A percentile compares a stretch with the other conserved stretches of the same genome.
phyloP scores from a whole-genome alignment of 371 early-diverging fungal genomes.

The Basidiobolus heterosporus region DNA sequence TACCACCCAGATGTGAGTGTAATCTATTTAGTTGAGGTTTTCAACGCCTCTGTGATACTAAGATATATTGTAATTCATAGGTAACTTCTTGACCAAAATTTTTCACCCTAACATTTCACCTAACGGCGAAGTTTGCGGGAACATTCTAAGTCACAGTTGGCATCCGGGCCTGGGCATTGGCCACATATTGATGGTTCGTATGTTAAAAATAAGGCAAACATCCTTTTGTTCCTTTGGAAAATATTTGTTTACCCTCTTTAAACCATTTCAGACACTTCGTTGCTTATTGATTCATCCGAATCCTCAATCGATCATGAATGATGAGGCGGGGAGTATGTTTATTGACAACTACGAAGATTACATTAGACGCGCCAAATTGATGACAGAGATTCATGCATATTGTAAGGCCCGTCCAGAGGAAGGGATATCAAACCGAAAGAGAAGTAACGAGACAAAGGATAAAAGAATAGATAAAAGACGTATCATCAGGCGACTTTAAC shows the following conservation, averaged over 20 bases:
- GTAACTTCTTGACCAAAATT: slow-evolving; percentile 69
- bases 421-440: not conserved
- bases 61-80: slow-evolving; percentile 14
- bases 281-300: slow-evolving; percentile 85
- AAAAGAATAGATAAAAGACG: too few relatives aligned
- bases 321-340: slow-evolving; percentile 76
- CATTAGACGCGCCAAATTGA: slow-evolving; percentile 50
- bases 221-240: too few relatives aligned
- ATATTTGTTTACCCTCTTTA: not conserved
- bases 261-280: slow-evolving; percentile 55
- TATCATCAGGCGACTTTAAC: too few relatives aligned
- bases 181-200: slow-evolving; percentile 41
- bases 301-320: slow-evolving; percentile 82
- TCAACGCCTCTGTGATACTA: too few relatives aligned
- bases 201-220: too few relatives aligned
- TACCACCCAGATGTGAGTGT: slow-evolving; percentile 48
- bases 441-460: too few relatives aligned
- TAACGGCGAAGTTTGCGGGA: slow-evolving; percentile 80
- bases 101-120: slow-evolving; percentile 85
- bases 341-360: slow-evolving; percentile 72
- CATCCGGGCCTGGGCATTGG: slow-evolving; percentile 57
- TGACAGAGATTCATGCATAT: slow-evolving; percentile 61
- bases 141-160: slow-evolving; percentile 86
- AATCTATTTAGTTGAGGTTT: not conserved
- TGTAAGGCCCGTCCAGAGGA: not conserved